These are phyloP conservation scores for Halenospora varia DNA, from an alignment of 495 filamentous ascomycete species.

Conservation along the genomic window DNA sequence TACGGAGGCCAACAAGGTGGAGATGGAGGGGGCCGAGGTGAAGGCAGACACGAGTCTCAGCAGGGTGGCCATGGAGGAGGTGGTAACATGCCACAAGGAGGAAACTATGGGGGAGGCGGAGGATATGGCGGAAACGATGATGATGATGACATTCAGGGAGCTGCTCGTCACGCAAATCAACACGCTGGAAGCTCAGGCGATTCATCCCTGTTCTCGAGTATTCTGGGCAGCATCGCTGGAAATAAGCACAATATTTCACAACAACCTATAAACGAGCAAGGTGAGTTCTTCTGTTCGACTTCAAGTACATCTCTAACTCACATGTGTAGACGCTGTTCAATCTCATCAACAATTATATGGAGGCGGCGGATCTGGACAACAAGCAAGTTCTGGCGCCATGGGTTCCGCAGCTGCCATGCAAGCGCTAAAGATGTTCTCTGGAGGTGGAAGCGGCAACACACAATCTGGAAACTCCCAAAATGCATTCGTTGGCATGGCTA, in stretches of 20 bases:
- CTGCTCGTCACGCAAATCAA: conserved; percentile 45
- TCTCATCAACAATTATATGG: conserved; percentile 52
- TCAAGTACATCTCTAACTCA: background rate
- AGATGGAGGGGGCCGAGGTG: conserved; percentile 5
- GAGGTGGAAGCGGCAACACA: conserved; percentile 32
- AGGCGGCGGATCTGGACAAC: conserved; percentile 30
- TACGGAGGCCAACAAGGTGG: conserved; percentile 6
- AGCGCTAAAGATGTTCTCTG: conserved; percentile 60
- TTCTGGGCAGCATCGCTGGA: conserved; percentile 42
- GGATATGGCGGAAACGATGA: conserved; percentile 17
- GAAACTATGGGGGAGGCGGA: conserved; percentile 23
- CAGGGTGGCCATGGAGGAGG: conserved; percentile 10
- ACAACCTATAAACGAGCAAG: conserved; percentile 57
- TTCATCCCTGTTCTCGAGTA: conserved; percentile 45
- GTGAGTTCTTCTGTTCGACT: conserved; percentile 20
- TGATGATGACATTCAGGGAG: conserved; percentile 45
- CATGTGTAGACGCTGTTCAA: conserved; percentile 44
- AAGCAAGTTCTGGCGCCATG: conserved; percentile 39
- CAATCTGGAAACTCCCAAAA: conserved; percentile 24
- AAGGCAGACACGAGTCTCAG: background rate
- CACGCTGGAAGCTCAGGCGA: conserved; percentile 45
- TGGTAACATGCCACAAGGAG: conserved; percentile 18
- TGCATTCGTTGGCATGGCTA: conserved; percentile 49
- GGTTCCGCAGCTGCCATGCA: conserved; percentile 64
- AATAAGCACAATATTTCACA: conserved; percentile 45